phyloP scores from a whole-genome alignment of 1,284 basidiomycete genomes.

The Apiotrichum akiyoshidainum region DNA sequence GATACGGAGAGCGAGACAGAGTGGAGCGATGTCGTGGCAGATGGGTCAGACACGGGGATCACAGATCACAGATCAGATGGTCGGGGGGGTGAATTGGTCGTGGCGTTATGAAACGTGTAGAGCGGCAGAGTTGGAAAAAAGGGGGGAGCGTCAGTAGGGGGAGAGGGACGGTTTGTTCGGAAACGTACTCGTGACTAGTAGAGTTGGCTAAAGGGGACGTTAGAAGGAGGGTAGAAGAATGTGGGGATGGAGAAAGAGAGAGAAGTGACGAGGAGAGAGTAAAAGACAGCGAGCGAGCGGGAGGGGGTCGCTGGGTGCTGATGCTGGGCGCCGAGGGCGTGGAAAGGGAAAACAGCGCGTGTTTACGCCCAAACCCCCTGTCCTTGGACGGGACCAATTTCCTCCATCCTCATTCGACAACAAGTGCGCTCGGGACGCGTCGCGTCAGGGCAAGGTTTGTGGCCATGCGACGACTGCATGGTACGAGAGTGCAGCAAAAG shows the following conservation, averaged over 20 bases:
- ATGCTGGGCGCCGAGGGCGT: neutral
- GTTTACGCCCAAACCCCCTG: too few species aligned
- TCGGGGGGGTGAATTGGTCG: too few species aligned
- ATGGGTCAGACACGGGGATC: too few species aligned
- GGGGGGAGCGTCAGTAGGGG: neutral
- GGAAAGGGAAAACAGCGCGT: neutral
- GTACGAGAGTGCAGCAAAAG: too few species aligned
- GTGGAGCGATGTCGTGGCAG: too few species aligned
- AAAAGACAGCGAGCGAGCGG: neutral
- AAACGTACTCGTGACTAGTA: slow-evolving; percentile 9
- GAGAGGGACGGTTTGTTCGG: neutral
- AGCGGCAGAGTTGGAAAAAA: neutral
- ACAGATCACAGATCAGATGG: too few species aligned
- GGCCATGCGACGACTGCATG: too few species aligned
- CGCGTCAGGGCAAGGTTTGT: too few species aligned
- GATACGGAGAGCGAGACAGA: too few species aligned
- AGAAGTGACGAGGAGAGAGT: neutral
- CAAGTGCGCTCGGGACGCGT: too few species aligned
- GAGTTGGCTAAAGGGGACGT: slow-evolving; percentile 2
- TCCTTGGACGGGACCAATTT: too few species aligned
- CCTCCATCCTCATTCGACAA: too few species aligned
- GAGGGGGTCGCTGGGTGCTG: neutral
- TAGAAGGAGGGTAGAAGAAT: neutral
- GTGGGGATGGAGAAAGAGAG: slow-evolving; percentile 4
- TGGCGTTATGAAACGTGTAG: neutral